Evolutionary conservation across 2,329 filamentous ascomycete genomes (phyloP), one percentile per base, ranked within the genome.

Genomic region (Apiospora malaysiana): DNA sequence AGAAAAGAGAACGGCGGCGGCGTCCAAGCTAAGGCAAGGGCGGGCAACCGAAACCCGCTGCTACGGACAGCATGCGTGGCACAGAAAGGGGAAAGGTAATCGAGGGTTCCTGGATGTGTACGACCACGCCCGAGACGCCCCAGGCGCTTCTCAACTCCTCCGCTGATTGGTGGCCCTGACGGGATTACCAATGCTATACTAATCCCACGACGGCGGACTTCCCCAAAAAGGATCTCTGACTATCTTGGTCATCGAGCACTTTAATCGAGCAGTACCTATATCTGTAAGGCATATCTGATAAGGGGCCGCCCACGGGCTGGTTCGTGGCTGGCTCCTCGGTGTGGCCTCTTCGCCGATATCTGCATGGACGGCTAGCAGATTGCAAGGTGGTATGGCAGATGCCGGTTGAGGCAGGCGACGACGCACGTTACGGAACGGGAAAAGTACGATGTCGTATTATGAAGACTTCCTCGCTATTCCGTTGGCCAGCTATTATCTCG

Each of bases 321-420:
- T 23, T 7, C 18, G 51, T 59, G 51, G 51, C 16, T n/a, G 51
- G 51, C 32, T 37, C 16, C 51, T 59, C 27, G 51, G 16, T 37
- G 16, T 59, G 27, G 51, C 27, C 51, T 59, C 27, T 59, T 37
- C 27, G 51, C 51, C 51, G 51, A 37, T 59, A 37, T 59, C 51
- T 59, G 51, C 51, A 59, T 59, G 21, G 51, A 32, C 51, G 51
- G 27, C 14, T 9, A 7, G 51, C 6, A 59, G 51, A 59, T 59
- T 59, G 51, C n/a, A 16, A 59, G 51, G 51, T 59, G 51, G 51
- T 59, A 59, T 59, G 27, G 51, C 18, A 59, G 25, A 59, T 21
- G 25, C 51, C 51, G 51, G 51, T 59, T 21, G 51, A 59, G 51
- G 51, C 51, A 59, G 51, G 51, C 51, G 27, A 59, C 27, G 51